Conservation (phyloP, 2,329 filamentous ascomycete genomes). For the Cryphonectria parasitica region DNA sequence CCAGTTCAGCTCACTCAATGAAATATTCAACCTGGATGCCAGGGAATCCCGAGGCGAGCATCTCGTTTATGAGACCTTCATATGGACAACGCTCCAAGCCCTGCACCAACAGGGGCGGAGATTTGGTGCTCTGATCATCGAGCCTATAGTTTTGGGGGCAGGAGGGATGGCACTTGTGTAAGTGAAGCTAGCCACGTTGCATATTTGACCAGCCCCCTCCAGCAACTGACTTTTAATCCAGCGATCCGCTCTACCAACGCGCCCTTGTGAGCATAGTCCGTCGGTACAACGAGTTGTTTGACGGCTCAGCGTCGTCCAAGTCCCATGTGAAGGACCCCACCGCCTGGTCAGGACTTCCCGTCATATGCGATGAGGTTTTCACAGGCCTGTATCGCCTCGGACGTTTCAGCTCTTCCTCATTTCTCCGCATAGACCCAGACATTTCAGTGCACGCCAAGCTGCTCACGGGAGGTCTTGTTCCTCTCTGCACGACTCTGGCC, state of each 20-base stretch:
- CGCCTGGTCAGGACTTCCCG: slow-evolving; percentile 72
- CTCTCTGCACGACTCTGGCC: slow-evolving; percentile 75
- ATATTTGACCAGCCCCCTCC: too few species aligned
- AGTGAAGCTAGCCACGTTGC: slow-evolving; percentile 38
- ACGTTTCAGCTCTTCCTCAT: slow-evolving; percentile 69
- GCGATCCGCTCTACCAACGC: slow-evolving; percentile 80
- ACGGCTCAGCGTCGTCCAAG: slow-evolving; percentile 31
- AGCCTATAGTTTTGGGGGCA: slow-evolving; percentile 79
- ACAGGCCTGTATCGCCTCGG: slow-evolving; percentile 84
- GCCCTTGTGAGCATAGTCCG: slow-evolving; percentile 71
- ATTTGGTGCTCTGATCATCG: slow-evolving; percentile 79
- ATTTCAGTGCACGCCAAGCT: slow-evolving; percentile 84
- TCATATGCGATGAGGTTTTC: slow-evolving; percentile 88
- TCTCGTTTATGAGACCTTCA: slow-evolving; percentile 62
- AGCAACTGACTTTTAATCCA: slow-evolving; percentile 36
- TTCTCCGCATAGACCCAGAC: slow-evolving; percentile 71
- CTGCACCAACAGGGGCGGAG: slow-evolving; percentile 62
- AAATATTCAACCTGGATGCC: slow-evolving; percentile 63
- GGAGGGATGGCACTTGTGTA: slow-evolving; percentile 83
- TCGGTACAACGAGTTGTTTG: slow-evolving; percentile 59
- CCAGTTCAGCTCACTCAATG: slow-evolving; percentile 41
- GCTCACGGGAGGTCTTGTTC: slow-evolving; percentile 78
- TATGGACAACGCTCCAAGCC: slow-evolving; percentile 55
- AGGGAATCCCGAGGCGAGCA: slow-evolving; percentile 51
- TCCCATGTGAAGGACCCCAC: neutral